Evolutionary conservation across 2,329 filamentous ascomycete genomes (phyloP), one percentile per base, ranked within the genome.

Genomic region (Periconia sp.): DNA sequence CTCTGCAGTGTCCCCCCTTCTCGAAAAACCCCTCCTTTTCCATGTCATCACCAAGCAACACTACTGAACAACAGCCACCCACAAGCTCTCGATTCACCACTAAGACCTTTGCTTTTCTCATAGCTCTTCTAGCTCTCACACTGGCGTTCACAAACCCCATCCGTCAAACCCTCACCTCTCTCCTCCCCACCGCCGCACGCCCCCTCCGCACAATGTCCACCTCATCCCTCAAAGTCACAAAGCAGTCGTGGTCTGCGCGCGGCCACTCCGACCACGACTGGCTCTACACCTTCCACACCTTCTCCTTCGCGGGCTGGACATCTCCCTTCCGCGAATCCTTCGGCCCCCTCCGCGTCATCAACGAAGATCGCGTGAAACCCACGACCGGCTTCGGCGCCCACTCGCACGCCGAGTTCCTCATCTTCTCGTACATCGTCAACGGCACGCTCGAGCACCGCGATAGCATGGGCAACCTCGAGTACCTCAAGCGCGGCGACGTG

Each of bases 371-470:
- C 33, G 91, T 96, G 33, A 83, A 85, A 65, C 78, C 86, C 27
- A 82, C 85, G 55, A 85, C 82, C 10, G 91, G 91, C 5, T 96
- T 96, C 76, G 90, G 91, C 3, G 92, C 90, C 0, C 92, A 96
- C 70, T 86, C 86, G 23, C 92, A 96, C 74, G 84, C 88, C 58
- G 89, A 96, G 72, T 92, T 91, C 72, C 89, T 95, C 74, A 96
- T 96, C 76, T 95, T 93, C 81, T 87, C 83, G 69, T 94, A 96
- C 76, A 88, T 95, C 66, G 80, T 96, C n/a, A 85, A 81, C 45
- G 91, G 92, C 59, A 90, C 93, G 75, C 83, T 96, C 58, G 93
- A 92, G 45, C 92, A 96, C 77, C 87, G 91, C 45, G 91, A 96
- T 76, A 89, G 85, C 56, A 92, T 95, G 87, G 83, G 90, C 63